A percentile compares a stretch with the other conserved stretches of the same genome.
phyloP scores from a whole-genome alignment of 768 basidiomycete species.

The Suillus brevipes region DNA sequence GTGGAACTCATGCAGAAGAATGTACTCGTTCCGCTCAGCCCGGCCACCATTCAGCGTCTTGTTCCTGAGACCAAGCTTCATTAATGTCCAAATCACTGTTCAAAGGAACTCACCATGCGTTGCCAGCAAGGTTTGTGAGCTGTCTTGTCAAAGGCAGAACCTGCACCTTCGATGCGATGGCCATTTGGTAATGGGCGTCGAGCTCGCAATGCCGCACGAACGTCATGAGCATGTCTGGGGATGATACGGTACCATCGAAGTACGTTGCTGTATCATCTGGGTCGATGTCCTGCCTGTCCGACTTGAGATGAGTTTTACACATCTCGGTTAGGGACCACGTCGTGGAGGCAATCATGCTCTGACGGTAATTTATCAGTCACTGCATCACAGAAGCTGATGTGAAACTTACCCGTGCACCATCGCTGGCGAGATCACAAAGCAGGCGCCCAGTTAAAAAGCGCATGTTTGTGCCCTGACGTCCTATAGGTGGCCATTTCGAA shows the following conservation, averaged over 20 bases:
- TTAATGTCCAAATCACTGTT: neutral
- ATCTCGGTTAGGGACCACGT: constrained; percentile 99
- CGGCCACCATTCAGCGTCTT: constrained; percentile 96
- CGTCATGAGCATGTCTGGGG: constrained; percentile 75
- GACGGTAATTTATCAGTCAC: constrained; percentile 4
- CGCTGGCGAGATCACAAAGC: constrained; percentile 90
- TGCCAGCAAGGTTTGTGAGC: constrained; percentile 93
- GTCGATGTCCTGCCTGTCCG: constrained; percentile 90
- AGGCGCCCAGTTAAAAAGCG: constrained; percentile 82
- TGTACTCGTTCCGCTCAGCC: constrained; percentile 98
- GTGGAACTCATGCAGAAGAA: constrained; percentile 97
- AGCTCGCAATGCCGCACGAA: constrained; percentile 94
- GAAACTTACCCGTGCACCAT: constrained; percentile 79
- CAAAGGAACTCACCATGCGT: constrained; percentile 73
- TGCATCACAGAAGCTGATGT: neutral
- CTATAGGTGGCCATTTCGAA: constrained; percentile 77
- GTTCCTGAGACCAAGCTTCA: constrained; percentile 59
- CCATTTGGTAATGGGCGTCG: constrained; percentile 97
- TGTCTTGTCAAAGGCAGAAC: constrained; percentile 91
- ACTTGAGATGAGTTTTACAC: constrained; percentile 86
- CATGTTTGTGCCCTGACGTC: constrained; percentile 81
- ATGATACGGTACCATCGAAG: constrained; percentile 79
- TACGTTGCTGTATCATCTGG: constrained; percentile 91
- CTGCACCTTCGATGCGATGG: constrained; percentile 91
- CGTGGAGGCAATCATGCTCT: constrained; percentile 97